Base-by-base conservation (phyloP, 176 grass and related monocot species). In the Carex pumila region DNA sequence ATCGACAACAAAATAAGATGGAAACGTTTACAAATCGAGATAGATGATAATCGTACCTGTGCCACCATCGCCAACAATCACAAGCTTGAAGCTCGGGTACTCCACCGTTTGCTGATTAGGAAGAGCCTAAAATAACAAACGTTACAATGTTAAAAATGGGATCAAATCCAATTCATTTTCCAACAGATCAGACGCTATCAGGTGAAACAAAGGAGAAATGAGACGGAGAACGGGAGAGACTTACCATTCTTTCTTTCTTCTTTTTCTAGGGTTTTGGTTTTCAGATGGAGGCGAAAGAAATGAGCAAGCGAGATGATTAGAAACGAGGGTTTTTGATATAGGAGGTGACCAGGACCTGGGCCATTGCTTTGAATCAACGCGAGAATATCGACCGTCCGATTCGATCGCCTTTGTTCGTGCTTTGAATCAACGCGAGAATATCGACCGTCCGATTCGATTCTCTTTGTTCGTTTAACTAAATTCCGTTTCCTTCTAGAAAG, bases 61-160 rank as follows among this genome's bases (percentile, higher is more conserved):
- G 80, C 80, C 80, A 25, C 80, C 80, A 82, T 82, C 80, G 58
- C 80, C 80, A 19, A 82, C 80, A 41, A 82, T 82, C 2, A 82
- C 63, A 14, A 82, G 80, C 59, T 82, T 82, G 80, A 64, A 82
- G 80, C 61, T 82, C 12, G 84, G 84, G 30, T 86, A 86, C 57
- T 86, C 84, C 18, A 83, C 81, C 12, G 81, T 83, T 50, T 88
- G 81, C 72, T 88, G 82, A 39, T 80, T 80, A 32, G 72, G 87
- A 65, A 88, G 73, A 19, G 82, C 87, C 87, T 85, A 53, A 50
- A 86, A 58, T 19, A 78, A 30, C 41, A 37, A 79, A 29, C 57
- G 79, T 21, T 25, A 39, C 65, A 60, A 36, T 13, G 14, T 12
- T 61, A 49, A 67, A 77, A 61, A 63, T 17, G 14, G 22, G 56